phyloP scores from a whole-genome alignment of 805 yeast genomes.

The Yarrowia deformans region DNA sequence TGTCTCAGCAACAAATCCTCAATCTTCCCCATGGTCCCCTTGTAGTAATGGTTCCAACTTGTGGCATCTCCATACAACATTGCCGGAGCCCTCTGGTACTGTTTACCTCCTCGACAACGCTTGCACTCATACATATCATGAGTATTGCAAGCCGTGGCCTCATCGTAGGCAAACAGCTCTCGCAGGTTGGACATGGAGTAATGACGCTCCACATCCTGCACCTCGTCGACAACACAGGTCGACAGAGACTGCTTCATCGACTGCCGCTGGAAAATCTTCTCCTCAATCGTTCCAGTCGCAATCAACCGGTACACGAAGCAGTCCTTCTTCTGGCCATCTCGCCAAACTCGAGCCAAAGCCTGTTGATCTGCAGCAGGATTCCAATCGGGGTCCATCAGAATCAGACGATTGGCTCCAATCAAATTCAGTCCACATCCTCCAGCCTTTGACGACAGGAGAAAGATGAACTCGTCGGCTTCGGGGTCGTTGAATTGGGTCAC shows the following conservation, averaged over 20 bases:
- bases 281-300: slow-evolving; percentile 94
- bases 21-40: slow-evolving; percentile 63
- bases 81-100: slow-evolving; percentile 70
- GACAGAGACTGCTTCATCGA: slow-evolving; percentile 91
- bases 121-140: slow-evolving; percentile 91
- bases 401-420: slow-evolving; percentile 92
- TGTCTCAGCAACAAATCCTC: slow-evolving; percentile 80
- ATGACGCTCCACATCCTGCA: slow-evolving; percentile 90
- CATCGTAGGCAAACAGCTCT: slow-evolving; percentile 74
- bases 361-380: slow-evolving; percentile 98
- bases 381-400: slow-evolving; percentile 94
- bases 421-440: slow-evolving; percentile 99
- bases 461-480: slow-evolving; percentile 83
- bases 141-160: slow-evolving; percentile 79
- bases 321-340: slow-evolving; percentile 98
- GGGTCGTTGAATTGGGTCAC: slow-evolving; percentile 94
- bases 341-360: slow-evolving; percentile 97
- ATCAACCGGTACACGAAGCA: slow-evolving; percentile 95
- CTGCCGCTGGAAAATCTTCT: slow-evolving; percentile 94
- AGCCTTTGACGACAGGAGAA: slow-evolving; percentile 90
- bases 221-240: slow-evolving; percentile 96
- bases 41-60: slow-evolving; percentile 92
- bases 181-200: slow-evolving; percentile 83
- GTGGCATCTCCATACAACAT: slow-evolving; percentile 98
- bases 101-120: slow-evolving; percentile 72